phyloP scores from a whole-genome alignment of 2,329 filamentous ascomycete genomes.

The Herpotrichia juniperi region DNA sequence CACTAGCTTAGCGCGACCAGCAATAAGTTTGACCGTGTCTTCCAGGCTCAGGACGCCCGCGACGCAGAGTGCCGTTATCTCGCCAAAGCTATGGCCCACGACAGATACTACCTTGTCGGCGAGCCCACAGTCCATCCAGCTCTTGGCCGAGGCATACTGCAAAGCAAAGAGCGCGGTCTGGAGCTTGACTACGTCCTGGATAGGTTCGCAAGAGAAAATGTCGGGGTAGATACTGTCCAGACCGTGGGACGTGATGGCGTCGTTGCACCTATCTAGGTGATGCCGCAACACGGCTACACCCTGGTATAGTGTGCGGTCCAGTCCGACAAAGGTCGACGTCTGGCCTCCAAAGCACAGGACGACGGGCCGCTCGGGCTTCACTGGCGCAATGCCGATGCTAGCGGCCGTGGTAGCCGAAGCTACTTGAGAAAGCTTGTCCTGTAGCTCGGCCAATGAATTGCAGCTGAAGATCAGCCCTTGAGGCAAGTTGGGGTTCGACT shows the following conservation, averaged over 20 bases:
- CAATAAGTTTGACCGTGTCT: conserved; percentile 42
- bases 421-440: neutral
- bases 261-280: conserved; percentile 22
- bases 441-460: neutral
- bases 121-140: conserved; percentile 24
- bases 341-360: conserved; percentile 24
- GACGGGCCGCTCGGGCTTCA: conserved; percentile 8
- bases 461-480: conserved; percentile 1
- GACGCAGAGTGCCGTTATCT: conserved; percentile 45
- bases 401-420: neutral
- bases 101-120: conserved; percentile 3
- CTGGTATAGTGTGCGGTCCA: conserved; percentile 12
- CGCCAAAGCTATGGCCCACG: conserved; percentile 41
- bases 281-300: conserved; percentile 5
- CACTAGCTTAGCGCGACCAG: conserved; percentile 38
- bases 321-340: conserved; percentile 10
- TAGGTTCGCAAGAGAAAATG: conserved; percentile 14
- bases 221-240: conserved; percentile 13
- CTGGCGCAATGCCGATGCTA: neutral
- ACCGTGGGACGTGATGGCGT: conserved; percentile 9
- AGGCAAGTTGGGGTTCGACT: conserved; percentile 2
- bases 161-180: conserved; percentile 23
- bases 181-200: conserved; percentile 13
- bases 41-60: conserved; percentile 37
- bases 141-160: conserved; percentile 26